Base-by-base conservation (phyloP, 176 grass and related monocot genomes). In the Poa pratensis region DNA sequence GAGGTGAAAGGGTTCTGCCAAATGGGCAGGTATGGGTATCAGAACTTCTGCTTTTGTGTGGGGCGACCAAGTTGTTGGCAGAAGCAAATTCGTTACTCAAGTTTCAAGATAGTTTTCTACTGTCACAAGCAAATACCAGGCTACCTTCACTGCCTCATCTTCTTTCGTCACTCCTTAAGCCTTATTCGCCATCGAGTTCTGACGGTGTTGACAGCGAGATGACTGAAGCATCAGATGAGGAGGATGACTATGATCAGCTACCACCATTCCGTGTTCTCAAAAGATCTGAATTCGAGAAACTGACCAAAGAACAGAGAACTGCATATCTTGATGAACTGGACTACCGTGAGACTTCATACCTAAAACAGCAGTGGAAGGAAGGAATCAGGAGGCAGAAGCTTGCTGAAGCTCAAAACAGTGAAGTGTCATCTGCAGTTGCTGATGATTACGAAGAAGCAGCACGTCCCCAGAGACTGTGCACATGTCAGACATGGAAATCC, bases 291-390 rank as follows among this genome's bases (percentile, higher is more conserved):
- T 98, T 78, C 77, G 88, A 90, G 73, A 87, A 89, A 9, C 85
- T 98, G 81, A 87, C 93, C 27, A 92, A 90, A 63, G 89, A 86
- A 75, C 96, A 98, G 81, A 95, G 71, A 84, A 86, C 87, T 78
- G 91, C 93, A 77, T 98, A 98, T 84, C 91, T 98, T 78, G 93
- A 98, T 83, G 96, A 98, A 82, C 83, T 98, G 65, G 91, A 98
- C 77, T 98, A 98, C 59, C 91, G 95, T 23, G 95, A 98, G 80
- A 98, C 95, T 81, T 67, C 93, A 80, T 98, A 90, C 83, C 80
- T 98, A 65, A 98, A 95, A 88, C 93, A 95, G 83, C 95, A 93
- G 71, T 88, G 89, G 85, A 95, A 87, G 74, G 95, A 93, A 71
- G 91, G 94, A 86, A 64, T 92, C 64, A 83, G 61, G 81, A 95